phyloP scores from a whole-genome alignment of 1,284 basidiomycete genomes.

The Grifola frondosa region DNA sequence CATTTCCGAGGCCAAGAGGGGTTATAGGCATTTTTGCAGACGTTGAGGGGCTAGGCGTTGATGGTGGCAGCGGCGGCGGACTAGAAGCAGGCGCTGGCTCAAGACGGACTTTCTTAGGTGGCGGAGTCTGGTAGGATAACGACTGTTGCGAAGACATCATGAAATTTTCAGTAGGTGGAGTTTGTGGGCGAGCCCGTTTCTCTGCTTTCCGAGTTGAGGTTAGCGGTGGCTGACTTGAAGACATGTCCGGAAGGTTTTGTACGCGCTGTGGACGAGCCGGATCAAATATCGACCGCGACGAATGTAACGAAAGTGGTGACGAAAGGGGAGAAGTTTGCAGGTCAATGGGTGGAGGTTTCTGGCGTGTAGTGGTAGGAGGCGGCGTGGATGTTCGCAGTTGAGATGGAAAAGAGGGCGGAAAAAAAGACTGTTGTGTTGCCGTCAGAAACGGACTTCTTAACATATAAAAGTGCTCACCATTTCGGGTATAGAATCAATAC shows the following conservation, averaged over 20 bases:
- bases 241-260: slow-evolving; percentile 11
- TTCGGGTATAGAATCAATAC: slow-evolving; percentile 25
- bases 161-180: slow-evolving; percentile 12
- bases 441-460: slow-evolving; percentile 19
- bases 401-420: slow-evolving; percentile 40
- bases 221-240: slow-evolving; percentile 18
- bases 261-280: slow-evolving; percentile 14
- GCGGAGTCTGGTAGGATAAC: slow-evolving; percentile 10
- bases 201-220: slow-evolving; percentile 9
- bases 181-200: slow-evolving; percentile 23
- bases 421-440: slow-evolving; percentile 31
- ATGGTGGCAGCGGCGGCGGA: slow-evolving; percentile 22
- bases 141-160: slow-evolving; percentile 13
- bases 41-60: slow-evolving; percentile 24
- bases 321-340: slow-evolving; percentile 23
- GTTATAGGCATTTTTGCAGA: slow-evolving; percentile 18
- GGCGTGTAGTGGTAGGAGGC: slow-evolving; percentile 17
- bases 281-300: slow-evolving; percentile 15
- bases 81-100: slow-evolving; percentile 17
- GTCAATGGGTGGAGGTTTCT: slow-evolving; percentile 33
- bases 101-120: slow-evolving; percentile 24
- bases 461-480: slow-evolving; percentile 26
- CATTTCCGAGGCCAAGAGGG: slow-evolving; percentile 28
- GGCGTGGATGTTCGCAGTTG: slow-evolving; percentile 40
- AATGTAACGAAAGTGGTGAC: slow-evolving; percentile 23